Percentiles rank a stretch among this genome's conserved stretches.
Evolutionary conservation across 1,284 basidiomycete genomes (phyloP).

Genomic region (Puccinia horiana): DNA sequence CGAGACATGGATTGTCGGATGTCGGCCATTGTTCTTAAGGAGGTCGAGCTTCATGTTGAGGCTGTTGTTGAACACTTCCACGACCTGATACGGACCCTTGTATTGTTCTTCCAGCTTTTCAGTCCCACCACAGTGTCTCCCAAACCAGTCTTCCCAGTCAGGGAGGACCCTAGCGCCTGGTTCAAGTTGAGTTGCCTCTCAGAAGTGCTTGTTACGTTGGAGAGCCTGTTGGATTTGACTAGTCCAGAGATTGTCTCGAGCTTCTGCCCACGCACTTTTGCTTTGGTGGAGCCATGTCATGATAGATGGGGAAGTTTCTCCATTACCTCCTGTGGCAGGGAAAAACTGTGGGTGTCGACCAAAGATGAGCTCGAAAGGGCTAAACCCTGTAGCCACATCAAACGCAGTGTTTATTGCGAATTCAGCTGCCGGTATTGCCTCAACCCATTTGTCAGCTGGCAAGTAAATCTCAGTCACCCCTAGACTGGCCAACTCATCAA

Average conservation of each 20-base stretch:
- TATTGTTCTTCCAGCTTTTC: neutral
- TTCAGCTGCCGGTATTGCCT: neutral
- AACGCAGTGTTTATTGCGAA: no score
- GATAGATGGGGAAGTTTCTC: neutral
- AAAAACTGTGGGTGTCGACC: neutral
- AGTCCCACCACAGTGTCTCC: neutral
- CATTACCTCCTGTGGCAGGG: neutral
- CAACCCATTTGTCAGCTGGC: no score
- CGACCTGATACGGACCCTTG: neutral
- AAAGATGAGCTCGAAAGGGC: slow-evolving; percentile 1
- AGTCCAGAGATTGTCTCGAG: neutral
- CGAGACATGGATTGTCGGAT: slow-evolving; percentile 16
- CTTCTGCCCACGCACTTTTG: neutral
- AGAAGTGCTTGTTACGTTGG: neutral
- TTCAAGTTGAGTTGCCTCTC: neutral
- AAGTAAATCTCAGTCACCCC: no score
- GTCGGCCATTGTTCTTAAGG: neutral
- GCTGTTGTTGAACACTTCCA: neutral
- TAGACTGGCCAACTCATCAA: no score
- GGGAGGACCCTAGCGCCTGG: neutral
- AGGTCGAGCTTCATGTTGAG: neutral
- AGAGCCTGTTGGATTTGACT: neutral
- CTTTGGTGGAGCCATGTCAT: neutral
- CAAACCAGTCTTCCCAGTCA: neutral
- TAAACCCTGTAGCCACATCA: neutral